These are phyloP conservation scores for Trebouxia sp. DNA, from an alignment of 139 green algal genomes.

Conservation along the genomic window DNA sequence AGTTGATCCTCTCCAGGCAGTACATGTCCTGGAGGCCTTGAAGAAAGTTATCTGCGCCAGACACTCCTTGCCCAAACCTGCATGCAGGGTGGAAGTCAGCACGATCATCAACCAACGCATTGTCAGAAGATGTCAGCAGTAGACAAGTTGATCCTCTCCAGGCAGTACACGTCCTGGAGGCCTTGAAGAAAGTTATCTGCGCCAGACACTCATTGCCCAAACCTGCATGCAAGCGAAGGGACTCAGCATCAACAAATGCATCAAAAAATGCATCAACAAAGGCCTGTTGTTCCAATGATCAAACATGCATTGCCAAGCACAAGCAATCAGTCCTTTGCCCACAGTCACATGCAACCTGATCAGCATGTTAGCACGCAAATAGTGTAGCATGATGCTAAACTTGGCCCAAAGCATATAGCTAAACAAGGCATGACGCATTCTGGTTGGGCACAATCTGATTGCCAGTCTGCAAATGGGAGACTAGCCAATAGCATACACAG, in stretches of 20 bases:
- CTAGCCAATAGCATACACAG: too few species aligned
- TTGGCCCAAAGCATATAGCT: too few species aligned
- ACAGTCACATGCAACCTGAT: too few species aligned
- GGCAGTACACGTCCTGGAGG: slow-evolving; percentile 68
- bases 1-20: slow-evolving; percentile 23
- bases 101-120: too few species aligned
- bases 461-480: too few species aligned
- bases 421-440: too few species aligned
- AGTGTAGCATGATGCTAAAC: too few species aligned
- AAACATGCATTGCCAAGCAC: too few species aligned
- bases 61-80: slow-evolving; percentile 54
- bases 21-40: slow-evolving; percentile 61
- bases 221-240: slow-evolving; percentile 30
- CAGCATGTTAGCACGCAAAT: too few species aligned
- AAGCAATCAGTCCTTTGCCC: too few species aligned
- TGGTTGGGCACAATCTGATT: too few species aligned
- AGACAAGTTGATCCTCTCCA: slow-evolving; percentile 52
- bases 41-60: slow-evolving; percentile 59
- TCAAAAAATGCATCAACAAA: neutral
- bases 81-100: neutral
- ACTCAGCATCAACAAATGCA: neutral
- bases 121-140: slow-evolving; percentile 50
- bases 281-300: too few species aligned
- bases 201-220: slow-evolving; percentile 51
- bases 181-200: slow-evolving; percentile 59